These are phyloP conservation scores for Cryptosporidium sp. DNA, from an alignment of 169 alveolate species.

Conservation along the genomic window DNA sequence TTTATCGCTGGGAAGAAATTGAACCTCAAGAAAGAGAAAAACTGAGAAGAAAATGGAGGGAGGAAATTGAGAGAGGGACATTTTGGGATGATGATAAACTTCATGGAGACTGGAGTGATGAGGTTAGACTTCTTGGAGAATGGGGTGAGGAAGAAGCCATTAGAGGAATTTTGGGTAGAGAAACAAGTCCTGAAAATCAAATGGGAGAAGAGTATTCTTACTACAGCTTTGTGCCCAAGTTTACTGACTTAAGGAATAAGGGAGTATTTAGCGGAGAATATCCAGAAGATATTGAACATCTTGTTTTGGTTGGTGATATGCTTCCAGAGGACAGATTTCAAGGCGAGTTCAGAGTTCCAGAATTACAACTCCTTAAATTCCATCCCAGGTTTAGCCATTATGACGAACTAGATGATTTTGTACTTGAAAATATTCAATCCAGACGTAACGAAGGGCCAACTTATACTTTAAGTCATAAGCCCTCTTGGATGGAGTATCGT, in stretches of 20 bases:
- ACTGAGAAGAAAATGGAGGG: slow-evolving; percentile 62
- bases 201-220: slow-evolving; percentile 45
- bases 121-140: slow-evolving; percentile 60
- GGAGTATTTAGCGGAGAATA: slow-evolving; percentile 54
- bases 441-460: slow-evolving; percentile 10
- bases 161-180: slow-evolving; percentile 56
- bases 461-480: neutral
- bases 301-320: slow-evolving; percentile 48
- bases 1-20: slow-evolving; percentile 60
- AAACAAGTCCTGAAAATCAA: neutral
- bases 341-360: slow-evolving; percentile 25
- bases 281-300: slow-evolving; percentile 64
- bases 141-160: slow-evolving; percentile 67
- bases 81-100: slow-evolving; percentile 72
- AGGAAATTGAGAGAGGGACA: slow-evolving; percentile 53
- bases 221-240: slow-evolving; percentile 29
- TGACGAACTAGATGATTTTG: slow-evolving; percentile 18
- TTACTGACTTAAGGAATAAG: slow-evolving; percentile 32
- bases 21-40: slow-evolving; percentile 49
- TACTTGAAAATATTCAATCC: slow-evolving; percentile 49
- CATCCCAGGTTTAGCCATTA: slow-evolving; percentile 24
- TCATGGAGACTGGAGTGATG: slow-evolving; percentile 69
- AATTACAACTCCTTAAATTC: slow-evolving; percentile 16
- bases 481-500: slow-evolving; percentile 26
- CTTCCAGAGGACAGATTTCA: slow-evolving; percentile 1